Percentiles rank a stretch among this genome's conserved stretches.
Evolutionary conservation across 164 flowering plant species (phyloP).

Genomic region (Vitis amurensis): DNA sequence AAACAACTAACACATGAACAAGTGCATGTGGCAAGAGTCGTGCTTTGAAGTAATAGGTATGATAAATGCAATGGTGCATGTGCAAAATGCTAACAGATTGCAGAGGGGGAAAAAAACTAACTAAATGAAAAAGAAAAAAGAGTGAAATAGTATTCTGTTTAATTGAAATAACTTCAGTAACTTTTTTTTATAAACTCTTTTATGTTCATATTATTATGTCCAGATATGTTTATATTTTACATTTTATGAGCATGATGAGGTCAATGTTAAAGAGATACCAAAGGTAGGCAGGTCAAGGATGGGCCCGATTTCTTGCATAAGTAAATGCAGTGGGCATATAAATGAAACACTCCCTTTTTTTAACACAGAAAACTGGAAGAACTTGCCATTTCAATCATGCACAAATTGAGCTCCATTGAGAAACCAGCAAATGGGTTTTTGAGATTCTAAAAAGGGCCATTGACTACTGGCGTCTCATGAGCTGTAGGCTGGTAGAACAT

Average conservation of each 20-base stretch:
- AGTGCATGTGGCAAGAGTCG: background rate
- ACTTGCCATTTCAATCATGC: background rate
- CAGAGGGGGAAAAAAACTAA: too few species aligned
- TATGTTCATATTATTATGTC: background rate
- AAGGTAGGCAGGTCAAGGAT: background rate
- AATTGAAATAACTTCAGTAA: too few species aligned
- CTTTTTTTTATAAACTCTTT: too few species aligned
- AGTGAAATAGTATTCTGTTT: too few species aligned
- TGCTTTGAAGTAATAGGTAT: background rate
- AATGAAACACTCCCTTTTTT: too few species aligned
- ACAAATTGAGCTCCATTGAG: background rate
- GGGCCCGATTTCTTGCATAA: background rate
- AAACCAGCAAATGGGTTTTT: background rate
- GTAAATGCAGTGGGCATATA: background rate
- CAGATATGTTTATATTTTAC: background rate
- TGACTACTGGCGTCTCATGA: too few species aligned
- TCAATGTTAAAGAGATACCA: background rate
- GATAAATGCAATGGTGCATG: background rate
- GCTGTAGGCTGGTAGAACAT: too few species aligned
- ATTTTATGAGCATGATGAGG: too few species aligned
- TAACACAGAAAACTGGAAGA: too few species aligned
- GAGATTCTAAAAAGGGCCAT: background rate
- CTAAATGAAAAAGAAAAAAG: too few species aligned
- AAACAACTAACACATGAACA: conserved; percentile 4
- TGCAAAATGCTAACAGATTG: too few species aligned